These are phyloP conservation scores for Ephemerocybe angulata DNA, from an alignment of 768 basidiomycete genomes.

Conservation along the genomic window DNA sequence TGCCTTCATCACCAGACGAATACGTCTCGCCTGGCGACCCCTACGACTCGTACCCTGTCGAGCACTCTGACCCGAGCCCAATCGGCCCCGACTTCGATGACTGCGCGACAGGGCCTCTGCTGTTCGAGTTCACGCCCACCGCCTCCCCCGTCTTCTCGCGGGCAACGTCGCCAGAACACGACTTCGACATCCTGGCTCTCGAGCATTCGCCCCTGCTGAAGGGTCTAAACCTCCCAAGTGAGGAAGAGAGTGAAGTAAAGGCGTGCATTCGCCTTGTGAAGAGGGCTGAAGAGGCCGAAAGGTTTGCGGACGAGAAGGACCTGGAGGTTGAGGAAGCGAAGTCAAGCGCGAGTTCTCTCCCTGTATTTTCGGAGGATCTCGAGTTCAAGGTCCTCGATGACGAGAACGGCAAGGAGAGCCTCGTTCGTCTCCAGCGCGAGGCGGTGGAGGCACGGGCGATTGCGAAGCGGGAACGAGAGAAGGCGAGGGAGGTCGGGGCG, in stretches of 20 bases:
- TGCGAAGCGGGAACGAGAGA: slow-evolving; percentile 43
- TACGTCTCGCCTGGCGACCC: no score
- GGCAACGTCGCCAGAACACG: no score
- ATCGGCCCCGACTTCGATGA: neutral
- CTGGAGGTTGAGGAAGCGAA: neutral
- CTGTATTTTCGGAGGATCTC: no score
- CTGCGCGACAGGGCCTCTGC: neutral
- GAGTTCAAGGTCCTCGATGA: no score
- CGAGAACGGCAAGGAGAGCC: slow-evolving; percentile 37
- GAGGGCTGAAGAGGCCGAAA: slow-evolving; percentile 19
- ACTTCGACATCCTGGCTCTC: no score
- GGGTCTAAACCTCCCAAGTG: no score
- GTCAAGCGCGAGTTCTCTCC: neutral
- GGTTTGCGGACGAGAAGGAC: slow-evolving; percentile 3
- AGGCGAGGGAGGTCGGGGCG: slow-evolving; percentile 51
- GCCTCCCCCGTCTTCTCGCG: no score
- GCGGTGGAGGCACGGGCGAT: slow-evolving; percentile 5
- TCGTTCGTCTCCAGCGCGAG: neutral
- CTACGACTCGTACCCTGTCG: neutral
- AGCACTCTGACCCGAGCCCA: slow-evolving; percentile 16
- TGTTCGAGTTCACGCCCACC: no score
- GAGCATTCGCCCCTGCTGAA: no score
- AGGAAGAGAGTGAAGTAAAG: slow-evolving; percentile 38
- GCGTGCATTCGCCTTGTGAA: slow-evolving; percentile 38
- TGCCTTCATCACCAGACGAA: no score